A percentile compares a stretch with the other conserved stretches of the same genome.
These are phyloP conservation scores for Apiotrichum sp. DNA, from an alignment of 1,284 basidiomycete genomes.

Conservation along the genomic window DNA sequence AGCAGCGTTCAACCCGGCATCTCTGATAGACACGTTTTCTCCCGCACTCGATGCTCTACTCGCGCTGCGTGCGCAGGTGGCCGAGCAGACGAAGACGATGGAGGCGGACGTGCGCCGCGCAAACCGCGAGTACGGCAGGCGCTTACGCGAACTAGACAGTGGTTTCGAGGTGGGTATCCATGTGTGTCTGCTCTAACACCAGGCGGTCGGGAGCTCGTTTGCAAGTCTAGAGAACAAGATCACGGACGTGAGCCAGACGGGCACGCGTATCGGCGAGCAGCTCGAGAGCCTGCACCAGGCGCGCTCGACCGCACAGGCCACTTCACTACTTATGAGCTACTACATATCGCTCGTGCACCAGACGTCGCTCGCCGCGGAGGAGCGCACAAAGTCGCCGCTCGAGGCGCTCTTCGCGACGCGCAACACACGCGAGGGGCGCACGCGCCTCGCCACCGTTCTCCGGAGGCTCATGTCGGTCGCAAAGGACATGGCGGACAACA, in stretches of 20 bases:
- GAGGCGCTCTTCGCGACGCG: conserved; percentile 53
- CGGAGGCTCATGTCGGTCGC: conserved; percentile 80
- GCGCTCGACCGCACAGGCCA: conserved; percentile 85
- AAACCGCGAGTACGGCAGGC: conserved; percentile 88
- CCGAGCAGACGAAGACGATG: conserved; percentile 79
- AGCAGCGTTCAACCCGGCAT: conserved; percentile 84
- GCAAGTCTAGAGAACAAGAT: conserved; percentile 76
- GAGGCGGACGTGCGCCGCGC: conserved; percentile 85
- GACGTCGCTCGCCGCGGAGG: conserved; percentile 55
- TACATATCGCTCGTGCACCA: conserved; percentile 88
- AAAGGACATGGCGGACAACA: conserved; percentile 58
- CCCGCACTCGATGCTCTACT: conserved; percentile 81
- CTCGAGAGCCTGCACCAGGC: conserved; percentile 91
- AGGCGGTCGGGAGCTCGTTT: conserved; percentile 79
- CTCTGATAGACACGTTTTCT: conserved; percentile 89
- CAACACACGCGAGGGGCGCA: conserved; percentile 65
- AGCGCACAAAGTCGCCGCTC: conserved; percentile 24
- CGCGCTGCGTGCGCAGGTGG: conserved; percentile 76
- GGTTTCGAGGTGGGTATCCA: conserved; percentile 68
- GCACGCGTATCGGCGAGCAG: conserved; percentile 93
- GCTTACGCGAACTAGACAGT: conserved; percentile 82
- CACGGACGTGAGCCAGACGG: conserved; percentile 88
- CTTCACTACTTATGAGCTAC: conserved; percentile 89
- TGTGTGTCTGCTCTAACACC: background rate
- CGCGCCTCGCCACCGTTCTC: conserved; percentile 83